Conservation (phyloP, 2,329 filamentous ascomycete genomes). For the Hypoxylon sp. region DNA sequence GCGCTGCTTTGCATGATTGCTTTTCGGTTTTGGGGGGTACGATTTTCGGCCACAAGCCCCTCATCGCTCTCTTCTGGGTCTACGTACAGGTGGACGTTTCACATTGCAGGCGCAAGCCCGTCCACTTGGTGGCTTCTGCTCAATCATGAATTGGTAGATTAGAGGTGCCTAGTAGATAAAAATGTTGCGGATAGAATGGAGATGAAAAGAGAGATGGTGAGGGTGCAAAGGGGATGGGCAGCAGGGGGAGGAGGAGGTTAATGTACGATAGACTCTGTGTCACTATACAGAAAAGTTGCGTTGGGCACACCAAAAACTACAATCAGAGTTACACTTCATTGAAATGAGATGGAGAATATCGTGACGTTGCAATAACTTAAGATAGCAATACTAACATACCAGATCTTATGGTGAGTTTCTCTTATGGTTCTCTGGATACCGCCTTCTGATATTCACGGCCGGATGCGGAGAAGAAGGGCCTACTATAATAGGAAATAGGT, state of each 20-base stretch:
- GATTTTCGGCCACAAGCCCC: background rate
- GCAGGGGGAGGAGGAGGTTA: background rate
- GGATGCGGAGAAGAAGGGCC: conserved; percentile 2
- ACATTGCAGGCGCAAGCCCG: background rate
- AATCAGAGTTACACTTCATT: background rate
- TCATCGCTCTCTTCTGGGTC: background rate
- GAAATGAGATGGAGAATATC: background rate
- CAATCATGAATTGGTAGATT: background rate
- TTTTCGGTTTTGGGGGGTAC: background rate
- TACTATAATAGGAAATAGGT: conserved; percentile 30
- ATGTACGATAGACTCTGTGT: background rate
- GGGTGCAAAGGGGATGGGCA: background rate
- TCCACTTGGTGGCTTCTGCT: background rate
- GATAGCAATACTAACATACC: background rate
- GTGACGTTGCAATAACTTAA: background rate
- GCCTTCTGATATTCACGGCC: background rate
- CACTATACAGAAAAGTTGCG: background rate
- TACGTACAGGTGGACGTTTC: background rate
- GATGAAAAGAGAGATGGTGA: background rate
- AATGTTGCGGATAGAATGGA: background rate
- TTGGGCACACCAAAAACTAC: background rate
- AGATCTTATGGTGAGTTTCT: background rate
- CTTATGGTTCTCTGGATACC: background rate
- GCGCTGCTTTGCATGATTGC: background rate
- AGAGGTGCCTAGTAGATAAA: background rate